These are phyloP conservation scores for Candida labiduridarum DNA, from an alignment of 1,139 yeast species.

Conservation along the genomic window DNA sequence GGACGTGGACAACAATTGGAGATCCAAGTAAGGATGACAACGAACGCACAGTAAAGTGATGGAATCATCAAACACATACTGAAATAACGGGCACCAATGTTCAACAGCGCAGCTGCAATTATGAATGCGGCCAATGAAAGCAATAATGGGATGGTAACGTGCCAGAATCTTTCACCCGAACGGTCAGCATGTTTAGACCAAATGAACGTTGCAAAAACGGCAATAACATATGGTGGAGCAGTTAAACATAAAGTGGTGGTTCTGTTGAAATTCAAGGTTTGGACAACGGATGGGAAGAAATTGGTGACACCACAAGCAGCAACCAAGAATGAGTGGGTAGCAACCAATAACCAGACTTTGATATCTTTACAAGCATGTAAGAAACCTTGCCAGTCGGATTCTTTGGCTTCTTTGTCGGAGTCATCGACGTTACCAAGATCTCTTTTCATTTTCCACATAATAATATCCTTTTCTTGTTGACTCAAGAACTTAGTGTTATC, in stretches of 20 bases:
- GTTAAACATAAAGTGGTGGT: slow-evolving; percentile 57
- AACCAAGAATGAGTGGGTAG: slow-evolving; percentile 49
- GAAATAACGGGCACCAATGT: slow-evolving; percentile 61
- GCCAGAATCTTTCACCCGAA: slow-evolving; percentile 59
- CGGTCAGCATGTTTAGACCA: slow-evolving; percentile 63
- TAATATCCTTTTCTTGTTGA: slow-evolving; percentile 50
- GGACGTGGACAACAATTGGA: slow-evolving; percentile 56
- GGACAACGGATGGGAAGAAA: slow-evolving; percentile 63
- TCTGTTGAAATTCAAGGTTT: slow-evolving; percentile 51
- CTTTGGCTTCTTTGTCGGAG: slow-evolving; percentile 37
- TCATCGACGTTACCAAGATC: slow-evolving; percentile 44
- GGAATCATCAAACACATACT: slow-evolving; percentile 67
- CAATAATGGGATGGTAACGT: slow-evolving; percentile 47
- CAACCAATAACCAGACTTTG: slow-evolving; percentile 51
- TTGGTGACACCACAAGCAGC: slow-evolving; percentile 63
- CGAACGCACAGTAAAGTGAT: slow-evolving; percentile 57
- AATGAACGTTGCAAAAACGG: slow-evolving; percentile 53
- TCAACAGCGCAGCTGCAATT: slow-evolving; percentile 55
- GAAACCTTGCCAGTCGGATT: slow-evolving; percentile 38
- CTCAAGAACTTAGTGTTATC: slow-evolving; percentile 50
- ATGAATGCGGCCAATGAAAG: slow-evolving; percentile 52
- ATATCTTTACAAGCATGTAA: slow-evolving; percentile 43
- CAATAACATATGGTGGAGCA: slow-evolving; percentile 62
- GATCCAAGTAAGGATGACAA: slow-evolving; percentile 59
- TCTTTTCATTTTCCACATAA: slow-evolving; percentile 44